A percentile compares a stretch with the other conserved stretches of the same genome.
These are phyloP conservation scores for Thraustochytrium sp. DNA, from an alignment of 352 stramenopile species.

Conservation along the genomic window DNA sequence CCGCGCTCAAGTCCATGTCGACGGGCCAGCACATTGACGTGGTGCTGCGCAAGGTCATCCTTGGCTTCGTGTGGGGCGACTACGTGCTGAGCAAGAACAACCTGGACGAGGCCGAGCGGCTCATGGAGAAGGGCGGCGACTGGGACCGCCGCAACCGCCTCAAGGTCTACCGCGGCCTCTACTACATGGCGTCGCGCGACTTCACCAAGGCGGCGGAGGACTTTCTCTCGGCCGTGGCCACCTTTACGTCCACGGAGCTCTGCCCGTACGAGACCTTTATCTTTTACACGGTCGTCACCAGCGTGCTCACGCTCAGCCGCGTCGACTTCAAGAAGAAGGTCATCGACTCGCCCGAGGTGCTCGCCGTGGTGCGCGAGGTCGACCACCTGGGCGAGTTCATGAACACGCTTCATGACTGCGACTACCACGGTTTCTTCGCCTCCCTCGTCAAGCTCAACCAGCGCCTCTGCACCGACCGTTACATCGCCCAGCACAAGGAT, in stretches of 20 bases:
- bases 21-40: constrained; percentile 97
- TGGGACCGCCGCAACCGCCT: constrained; percentile 97
- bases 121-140: constrained; percentile 84
- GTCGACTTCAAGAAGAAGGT: constrained; percentile 94
- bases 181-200: constrained; percentile 82
- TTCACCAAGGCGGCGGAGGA: constrained; percentile 84
- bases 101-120: constrained; percentile 24
- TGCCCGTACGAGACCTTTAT: constrained; percentile 95
- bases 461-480: constrained; percentile 77
- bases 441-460: constrained; percentile 70
- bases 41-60: constrained; percentile 75
- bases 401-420: constrained; percentile 91
- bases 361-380: constrained; percentile 75
- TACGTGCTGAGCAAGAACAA: constrained; percentile 39
- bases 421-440: constrained; percentile 94
- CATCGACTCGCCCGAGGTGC: constrained; percentile 93
- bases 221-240: constrained; percentile 93
- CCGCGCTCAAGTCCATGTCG: constrained; percentile 84
- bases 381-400: constrained; percentile 74
- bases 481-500: constrained; percentile 79
- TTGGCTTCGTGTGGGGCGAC: constrained; percentile 64
- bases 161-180: constrained; percentile 95
- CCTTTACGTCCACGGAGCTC: constrained; percentile 93
- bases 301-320: constrained; percentile 82
- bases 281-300: constrained; percentile 92